Evolutionary conservation across 768 basidiomycete species (phyloP), one percentile per base, ranked within the genome.

Genomic region (Leccinum longicurvipes): DNA sequence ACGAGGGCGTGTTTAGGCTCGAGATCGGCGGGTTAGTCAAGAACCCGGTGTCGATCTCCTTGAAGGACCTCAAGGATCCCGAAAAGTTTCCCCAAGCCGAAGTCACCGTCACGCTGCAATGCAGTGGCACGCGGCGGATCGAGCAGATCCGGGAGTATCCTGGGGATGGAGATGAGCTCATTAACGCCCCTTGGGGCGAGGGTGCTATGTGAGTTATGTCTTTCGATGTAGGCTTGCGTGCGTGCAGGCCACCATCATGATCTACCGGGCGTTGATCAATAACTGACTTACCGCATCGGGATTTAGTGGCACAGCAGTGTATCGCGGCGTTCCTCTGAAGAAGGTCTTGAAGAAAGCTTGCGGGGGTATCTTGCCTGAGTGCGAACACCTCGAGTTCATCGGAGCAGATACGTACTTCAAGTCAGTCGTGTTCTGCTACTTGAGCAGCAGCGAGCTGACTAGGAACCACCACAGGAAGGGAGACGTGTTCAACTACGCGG

Each of bases 341-440:
- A 80, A 80, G 54, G 76, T 82, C 3, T 72, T 82, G 45, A 82
- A 82, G 63, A 62, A 71, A 31, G 81, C 80, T 1, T 82, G 79
- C 57, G 80, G 80, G 3, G 82, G 80, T 17, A 67, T 81, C 39
- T 63, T 70, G 19, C 76, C 78, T 12, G 77, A 79, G 36, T 78
- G 76, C 50, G 58, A 77, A 60, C 80, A 82, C 61, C 69, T 82
- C 59, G 81, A 83, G 63, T 79, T 82, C 64, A 76, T 82, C 56
- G 81, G 81, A 23, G 81, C 80, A 6, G 81, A 83, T 57, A 82
- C 81, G 1, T 82, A 82, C 63, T 81, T 81, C 73, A 79, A 80
- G 80, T 78, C 36, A 36, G 54, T 39, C 36, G 36, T 39, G 36
- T 39, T 39, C n/a, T n/a, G 17, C 36, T 17, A n/a, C 9, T n/a